These are phyloP conservation scores for Saturnispora silvae DNA, from an alignment of 805 yeast species.

Conservation along the genomic window DNA sequence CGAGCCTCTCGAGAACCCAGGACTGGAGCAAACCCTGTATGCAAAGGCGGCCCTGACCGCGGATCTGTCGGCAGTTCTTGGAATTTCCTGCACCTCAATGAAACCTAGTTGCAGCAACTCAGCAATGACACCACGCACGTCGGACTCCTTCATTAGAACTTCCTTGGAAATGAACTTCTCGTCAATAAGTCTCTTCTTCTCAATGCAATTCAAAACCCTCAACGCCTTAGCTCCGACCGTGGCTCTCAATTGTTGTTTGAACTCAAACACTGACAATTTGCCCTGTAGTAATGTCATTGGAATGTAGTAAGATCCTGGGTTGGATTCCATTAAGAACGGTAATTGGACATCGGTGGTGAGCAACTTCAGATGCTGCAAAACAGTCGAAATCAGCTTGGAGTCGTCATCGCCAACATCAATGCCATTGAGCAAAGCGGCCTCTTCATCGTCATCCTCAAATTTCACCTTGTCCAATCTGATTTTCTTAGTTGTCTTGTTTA, in stretches of 20 bases:
- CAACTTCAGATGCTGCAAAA: conserved; percentile 53
- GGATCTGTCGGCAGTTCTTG: conserved; percentile 83
- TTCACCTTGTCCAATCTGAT: conserved; percentile 18
- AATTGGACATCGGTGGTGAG: conserved; percentile 39
- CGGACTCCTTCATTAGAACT: conserved; percentile 68
- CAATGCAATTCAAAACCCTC: conserved; percentile 68
- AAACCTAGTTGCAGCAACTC: conserved; percentile 58
- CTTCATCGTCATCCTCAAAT: conserved; percentile 19
- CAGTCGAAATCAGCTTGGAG: conserved; percentile 17
- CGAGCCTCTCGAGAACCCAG: conserved; percentile 4
- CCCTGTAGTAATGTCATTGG: conserved; percentile 48
- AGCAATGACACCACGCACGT: conserved; percentile 61
- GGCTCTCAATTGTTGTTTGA: conserved; percentile 47
- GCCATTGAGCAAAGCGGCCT: conserved; percentile 13
- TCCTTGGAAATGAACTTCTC: conserved; percentile 72
- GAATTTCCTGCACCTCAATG: conserved; percentile 86
- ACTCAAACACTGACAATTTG: conserved; percentile 36
- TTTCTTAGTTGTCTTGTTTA: conserved; percentile 8
- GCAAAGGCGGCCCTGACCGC: conserved; percentile 81
- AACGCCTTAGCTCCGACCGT: conserved; percentile 59
- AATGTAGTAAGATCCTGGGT: conserved; percentile 47
- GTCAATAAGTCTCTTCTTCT: conserved; percentile 60
- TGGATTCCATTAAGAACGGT: conserved; percentile 51
- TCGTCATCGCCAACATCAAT: conserved; percentile 10
- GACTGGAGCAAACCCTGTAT: conserved; percentile 41